Evolutionary conservation across 1,139 yeast species (phyloP).

Genomic region (Yarrowia galli): DNA sequence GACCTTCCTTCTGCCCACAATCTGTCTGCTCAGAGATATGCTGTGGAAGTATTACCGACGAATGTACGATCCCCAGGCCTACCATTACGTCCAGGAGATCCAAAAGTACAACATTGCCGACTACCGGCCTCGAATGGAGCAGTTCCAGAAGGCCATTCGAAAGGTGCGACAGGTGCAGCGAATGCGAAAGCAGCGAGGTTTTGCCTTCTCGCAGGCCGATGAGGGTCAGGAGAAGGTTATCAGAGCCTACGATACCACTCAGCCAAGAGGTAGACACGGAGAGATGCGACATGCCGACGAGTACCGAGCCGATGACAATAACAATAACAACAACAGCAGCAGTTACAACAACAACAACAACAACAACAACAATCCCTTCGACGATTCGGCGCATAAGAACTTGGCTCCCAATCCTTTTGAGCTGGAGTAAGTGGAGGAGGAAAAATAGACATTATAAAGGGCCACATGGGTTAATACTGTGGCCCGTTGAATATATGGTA

Average conservation of each 20-base stretch:
- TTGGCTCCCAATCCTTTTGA: constrained; percentile 33
- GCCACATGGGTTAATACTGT: neutral
- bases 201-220: constrained; percentile 96
- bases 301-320: neutral
- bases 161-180: constrained; percentile 98
- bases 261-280: constrained; percentile 61
- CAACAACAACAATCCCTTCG: constrained; percentile 27
- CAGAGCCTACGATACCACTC: constrained; percentile 93
- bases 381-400: constrained; percentile 26
- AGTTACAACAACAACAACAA: constrained; percentile 12
- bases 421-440: constrained; percentile 26
- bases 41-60: constrained; percentile 95
- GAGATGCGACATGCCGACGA: constrained; percentile 52
- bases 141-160: constrained; percentile 95
- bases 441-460: constrained; percentile 15
- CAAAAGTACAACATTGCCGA: constrained; percentile 95
- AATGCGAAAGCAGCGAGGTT: constrained; percentile 97
- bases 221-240: constrained; percentile 92
- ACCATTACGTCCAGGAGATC: constrained; percentile 95
- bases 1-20: constrained; percentile 72
- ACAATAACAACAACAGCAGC: neutral
- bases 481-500: constrained; percentile 1
- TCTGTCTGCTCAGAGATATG: constrained; percentile 86
- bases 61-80: constrained; percentile 87
- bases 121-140: constrained; percentile 93